Conservation (phyloP, 2,329 filamentous ascomycete species). For the Alternaria infectoria region DNA sequence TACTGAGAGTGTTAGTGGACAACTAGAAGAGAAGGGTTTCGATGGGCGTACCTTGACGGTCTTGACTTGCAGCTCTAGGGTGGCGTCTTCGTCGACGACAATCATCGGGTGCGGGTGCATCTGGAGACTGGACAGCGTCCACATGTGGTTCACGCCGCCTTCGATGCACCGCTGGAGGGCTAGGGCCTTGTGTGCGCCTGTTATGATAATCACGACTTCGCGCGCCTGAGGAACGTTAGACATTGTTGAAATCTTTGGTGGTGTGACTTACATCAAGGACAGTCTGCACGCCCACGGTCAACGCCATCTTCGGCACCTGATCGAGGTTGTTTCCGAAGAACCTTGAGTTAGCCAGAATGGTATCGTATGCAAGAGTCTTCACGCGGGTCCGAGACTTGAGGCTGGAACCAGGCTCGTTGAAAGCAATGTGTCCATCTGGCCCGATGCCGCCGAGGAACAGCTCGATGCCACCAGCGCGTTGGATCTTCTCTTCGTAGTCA, state of each 20-base stretch:
- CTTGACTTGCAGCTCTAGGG: conserved; percentile 56
- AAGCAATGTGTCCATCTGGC: conserved; percentile 86
- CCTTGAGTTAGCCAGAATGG: conserved; percentile 81
- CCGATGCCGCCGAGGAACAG: conserved; percentile 86
- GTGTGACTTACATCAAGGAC: conserved; percentile 67
- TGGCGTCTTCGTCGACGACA: conserved; percentile 78
- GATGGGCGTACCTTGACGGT: conserved; percentile 45
- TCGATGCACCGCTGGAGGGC: conserved; percentile 83
- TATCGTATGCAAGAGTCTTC: conserved; percentile 87
- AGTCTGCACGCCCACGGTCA: conserved; percentile 85
- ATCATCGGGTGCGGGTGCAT: conserved; percentile 82
- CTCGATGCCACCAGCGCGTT: conserved; percentile 77
- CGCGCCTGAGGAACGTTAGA: conserved; percentile 57
- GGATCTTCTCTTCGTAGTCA: conserved; percentile 80
- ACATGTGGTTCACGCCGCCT: conserved; percentile 86
- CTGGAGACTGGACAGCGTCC: conserved; percentile 83
- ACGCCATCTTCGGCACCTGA: conserved; percentile 78
- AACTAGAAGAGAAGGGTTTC: neutral
- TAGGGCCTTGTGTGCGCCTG: conserved; percentile 79
- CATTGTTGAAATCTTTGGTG: conserved; percentile 9
- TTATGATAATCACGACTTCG: conserved; percentile 83
- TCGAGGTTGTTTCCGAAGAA: conserved; percentile 79
- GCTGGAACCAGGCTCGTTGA: conserved; percentile 87
- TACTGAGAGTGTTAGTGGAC: conserved; percentile 41
- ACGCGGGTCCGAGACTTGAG: conserved; percentile 79